Evolutionary conservation across 148 eudicot species (phyloP).

Genomic region (Vaccinium vitisidaea): DNA sequence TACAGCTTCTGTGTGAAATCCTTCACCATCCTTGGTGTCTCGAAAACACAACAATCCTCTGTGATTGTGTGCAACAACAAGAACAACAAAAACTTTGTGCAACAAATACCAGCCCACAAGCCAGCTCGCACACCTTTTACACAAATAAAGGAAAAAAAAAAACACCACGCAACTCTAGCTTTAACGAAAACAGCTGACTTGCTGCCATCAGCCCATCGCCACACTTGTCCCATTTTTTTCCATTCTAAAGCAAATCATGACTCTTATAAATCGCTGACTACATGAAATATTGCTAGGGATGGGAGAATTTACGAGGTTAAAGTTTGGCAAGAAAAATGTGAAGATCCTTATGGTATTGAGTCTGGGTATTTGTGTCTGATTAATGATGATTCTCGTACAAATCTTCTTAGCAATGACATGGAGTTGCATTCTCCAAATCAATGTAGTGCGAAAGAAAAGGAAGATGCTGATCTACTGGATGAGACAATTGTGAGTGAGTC

Average conservation of each 20-base stretch:
- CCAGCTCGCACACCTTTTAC: background rate
- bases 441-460: no score
- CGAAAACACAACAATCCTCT: background rate
- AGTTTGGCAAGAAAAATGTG: no score
- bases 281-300: conserved; percentile 18
- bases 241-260: background rate
- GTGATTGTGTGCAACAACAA: background rate
- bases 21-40: background rate
- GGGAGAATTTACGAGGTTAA: no score
- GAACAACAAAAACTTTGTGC: background rate
- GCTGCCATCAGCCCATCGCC: background rate
- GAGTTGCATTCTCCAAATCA: no score
- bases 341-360: no score
- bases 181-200: background rate
- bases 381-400: no score
- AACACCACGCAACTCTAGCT: background rate
- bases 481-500: no score
- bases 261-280: background rate
- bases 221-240: background rate
- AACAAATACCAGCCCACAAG: background rate
- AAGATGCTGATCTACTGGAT: no score
- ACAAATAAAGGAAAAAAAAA: background rate
- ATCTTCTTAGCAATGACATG: no score
- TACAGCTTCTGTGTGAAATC: conserved; percentile 7
- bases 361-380: no score